Percentiles rank a stretch among this genome's conserved stretches.
phyloP scores from a whole-genome alignment of 306 rosid genomes.

The Prunus kanzakura region DNA sequence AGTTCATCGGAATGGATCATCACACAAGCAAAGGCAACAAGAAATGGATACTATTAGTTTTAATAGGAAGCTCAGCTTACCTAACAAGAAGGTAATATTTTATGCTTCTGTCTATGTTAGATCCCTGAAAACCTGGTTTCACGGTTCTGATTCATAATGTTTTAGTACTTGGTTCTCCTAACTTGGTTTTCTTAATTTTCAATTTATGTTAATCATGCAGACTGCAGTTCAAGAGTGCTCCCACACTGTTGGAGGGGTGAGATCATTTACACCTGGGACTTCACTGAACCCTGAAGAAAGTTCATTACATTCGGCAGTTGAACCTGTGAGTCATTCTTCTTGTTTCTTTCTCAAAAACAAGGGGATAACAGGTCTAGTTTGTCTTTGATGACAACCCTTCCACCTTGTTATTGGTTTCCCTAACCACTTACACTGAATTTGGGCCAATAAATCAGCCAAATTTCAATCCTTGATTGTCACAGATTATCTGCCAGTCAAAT shows the following conservation, averaged over 20 bases:
- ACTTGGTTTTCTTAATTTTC: background rate
- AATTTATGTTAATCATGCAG: conserved; percentile 10
- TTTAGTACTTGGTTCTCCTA: background rate
- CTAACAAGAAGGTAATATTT: conserved; percentile 51
- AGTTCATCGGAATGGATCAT: conserved; percentile 37
- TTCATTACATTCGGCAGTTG: background rate
- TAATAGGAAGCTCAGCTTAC: conserved; percentile 36
- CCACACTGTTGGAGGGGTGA: conserved; percentile 2
- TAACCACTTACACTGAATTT: background rate
- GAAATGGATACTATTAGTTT: conserved; percentile 38
- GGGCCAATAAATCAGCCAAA: background rate
- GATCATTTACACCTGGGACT: background rate
- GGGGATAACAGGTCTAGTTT: background rate
- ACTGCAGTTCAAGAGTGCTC: conserved; percentile 19
- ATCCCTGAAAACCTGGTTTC: background rate
- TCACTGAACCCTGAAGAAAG: conserved; percentile 2
- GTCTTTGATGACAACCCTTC: background rate
- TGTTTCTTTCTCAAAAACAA: background rate
- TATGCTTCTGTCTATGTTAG: conserved; percentile 2
- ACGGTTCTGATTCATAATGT: background rate
- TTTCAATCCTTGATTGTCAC: background rate
- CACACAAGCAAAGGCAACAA: conserved; percentile 41
- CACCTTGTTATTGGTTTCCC: background rate
- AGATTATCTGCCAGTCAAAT: background rate
- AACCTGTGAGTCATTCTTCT: conserved; percentile 22